phyloP scores from a whole-genome alignment of 2,329 filamentous ascomycete genomes.

The Teratosphaeria viscida region DNA sequence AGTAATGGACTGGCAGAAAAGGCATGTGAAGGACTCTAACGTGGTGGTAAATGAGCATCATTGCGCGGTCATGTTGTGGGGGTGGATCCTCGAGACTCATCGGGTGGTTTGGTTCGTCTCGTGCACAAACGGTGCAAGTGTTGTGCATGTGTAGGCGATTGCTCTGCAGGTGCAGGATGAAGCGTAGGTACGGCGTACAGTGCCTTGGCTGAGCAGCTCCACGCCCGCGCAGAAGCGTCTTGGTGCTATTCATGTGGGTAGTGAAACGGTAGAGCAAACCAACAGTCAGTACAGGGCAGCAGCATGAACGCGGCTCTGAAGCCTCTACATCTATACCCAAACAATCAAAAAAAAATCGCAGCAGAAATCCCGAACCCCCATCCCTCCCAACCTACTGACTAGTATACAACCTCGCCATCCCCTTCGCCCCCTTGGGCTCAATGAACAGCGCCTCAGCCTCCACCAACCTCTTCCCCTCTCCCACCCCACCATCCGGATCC shows the following conservation, averaged over 20 bases:
- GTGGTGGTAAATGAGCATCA: not conserved
- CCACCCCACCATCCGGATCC: constrained; percentile 34
- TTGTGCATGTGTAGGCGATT: no score
- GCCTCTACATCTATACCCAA: not conserved
- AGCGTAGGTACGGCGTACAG: no score
- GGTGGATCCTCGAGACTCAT: not conserved
- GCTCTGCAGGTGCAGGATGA: no score
- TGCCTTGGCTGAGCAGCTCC: not conserved
- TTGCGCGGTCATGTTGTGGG: not conserved
- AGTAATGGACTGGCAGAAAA: not conserved
- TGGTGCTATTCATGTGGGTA: not conserved
- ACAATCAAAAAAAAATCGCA: not conserved
- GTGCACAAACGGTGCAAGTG: no score
- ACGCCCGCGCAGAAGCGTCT: not conserved
- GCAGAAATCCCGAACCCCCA: not conserved
- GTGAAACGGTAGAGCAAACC: not conserved
- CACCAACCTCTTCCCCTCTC: constrained; percentile 55
- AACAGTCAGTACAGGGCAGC: not conserved
- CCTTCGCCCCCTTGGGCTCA: constrained; percentile 69
- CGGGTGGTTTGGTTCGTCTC: no score
- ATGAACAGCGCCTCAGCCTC: constrained; percentile 82
- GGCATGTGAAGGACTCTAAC: not conserved
- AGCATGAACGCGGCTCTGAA: not conserved
- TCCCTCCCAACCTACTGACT: constrained; percentile 1
- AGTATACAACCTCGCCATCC: constrained; percentile 25